Evolutionary conservation across 2,329 filamentous ascomycete species (phyloP).

Genomic region (Colletotrichum sp.): DNA sequence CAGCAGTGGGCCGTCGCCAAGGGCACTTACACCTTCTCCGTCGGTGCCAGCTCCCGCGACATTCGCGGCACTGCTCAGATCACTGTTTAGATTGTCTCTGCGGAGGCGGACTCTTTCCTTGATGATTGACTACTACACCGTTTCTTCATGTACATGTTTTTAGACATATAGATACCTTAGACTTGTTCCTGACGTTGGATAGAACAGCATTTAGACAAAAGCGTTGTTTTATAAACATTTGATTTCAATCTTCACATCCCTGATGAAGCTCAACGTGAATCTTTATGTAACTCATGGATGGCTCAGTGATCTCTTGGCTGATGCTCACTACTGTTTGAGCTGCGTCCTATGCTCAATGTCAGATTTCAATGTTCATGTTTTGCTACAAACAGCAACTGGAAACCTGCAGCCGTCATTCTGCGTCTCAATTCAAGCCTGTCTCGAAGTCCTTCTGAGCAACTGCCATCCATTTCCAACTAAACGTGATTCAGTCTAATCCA

Average conservation of each 20-base stretch:
- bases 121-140: too few relatives aligned
- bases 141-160: background rate
- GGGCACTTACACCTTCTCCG: conserved; percentile 26
- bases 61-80: conserved; percentile 3
- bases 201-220: background rate
- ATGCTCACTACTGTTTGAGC: accelerated
- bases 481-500: background rate
- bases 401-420: background rate
- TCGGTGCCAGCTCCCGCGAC: conserved; percentile 12
- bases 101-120: background rate
- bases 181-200: background rate
- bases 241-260: background rate
- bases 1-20: conserved; percentile 56
- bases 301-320: background rate
- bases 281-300: too few relatives aligned
- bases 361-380: background rate
- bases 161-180: background rate
- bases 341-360: background rate
- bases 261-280: background rate
- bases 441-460: background rate
- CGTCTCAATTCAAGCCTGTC: background rate
- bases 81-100: background rate
- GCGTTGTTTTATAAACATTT: background rate
- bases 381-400: background rate
- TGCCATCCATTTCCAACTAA: accelerated